Evolutionary conservation across 2,329 filamentous ascomycete genomes (phyloP).

Genomic region (Meredithiella fracta): DNA sequence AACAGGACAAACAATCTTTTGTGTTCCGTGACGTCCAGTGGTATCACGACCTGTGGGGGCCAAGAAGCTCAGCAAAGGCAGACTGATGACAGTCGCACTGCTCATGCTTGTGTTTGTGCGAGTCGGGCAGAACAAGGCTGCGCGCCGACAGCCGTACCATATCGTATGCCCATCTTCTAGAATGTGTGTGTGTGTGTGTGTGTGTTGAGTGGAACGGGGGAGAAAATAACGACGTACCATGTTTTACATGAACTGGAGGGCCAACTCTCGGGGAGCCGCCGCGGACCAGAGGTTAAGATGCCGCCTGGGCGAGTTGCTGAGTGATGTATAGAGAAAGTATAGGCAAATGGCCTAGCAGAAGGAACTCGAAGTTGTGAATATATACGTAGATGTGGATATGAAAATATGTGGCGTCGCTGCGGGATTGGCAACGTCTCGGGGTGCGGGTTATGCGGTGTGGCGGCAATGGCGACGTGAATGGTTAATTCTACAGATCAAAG

Average conservation of each 20-base stretch:
- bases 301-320: neutral
- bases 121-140: neutral
- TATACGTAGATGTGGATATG: too few species aligned
- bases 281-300: constrained; percentile 1
- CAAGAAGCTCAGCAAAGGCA: neutral
- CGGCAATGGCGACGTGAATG: neutral
- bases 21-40: neutral
- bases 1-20: too few species aligned
- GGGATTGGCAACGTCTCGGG: too few species aligned
- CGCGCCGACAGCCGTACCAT: neutral
- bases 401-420: too few species aligned
- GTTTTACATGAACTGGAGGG: constrained; percentile 13
- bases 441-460: too few species aligned
- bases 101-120: neutral
- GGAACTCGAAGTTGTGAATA: neutral
- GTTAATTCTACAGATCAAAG: too few species aligned
- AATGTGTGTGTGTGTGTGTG: neutral
- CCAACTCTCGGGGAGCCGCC: constrained; percentile 14
- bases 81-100: too few species aligned
- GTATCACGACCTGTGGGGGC: neutral
- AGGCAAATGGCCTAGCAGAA: neutral
- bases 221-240: constrained; percentile 12
- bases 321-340: neutral
- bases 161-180: neutral
- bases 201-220: too few species aligned